Conservation (phyloP, 768 basidiomycete species). For the Trametes coccinea region DNA sequence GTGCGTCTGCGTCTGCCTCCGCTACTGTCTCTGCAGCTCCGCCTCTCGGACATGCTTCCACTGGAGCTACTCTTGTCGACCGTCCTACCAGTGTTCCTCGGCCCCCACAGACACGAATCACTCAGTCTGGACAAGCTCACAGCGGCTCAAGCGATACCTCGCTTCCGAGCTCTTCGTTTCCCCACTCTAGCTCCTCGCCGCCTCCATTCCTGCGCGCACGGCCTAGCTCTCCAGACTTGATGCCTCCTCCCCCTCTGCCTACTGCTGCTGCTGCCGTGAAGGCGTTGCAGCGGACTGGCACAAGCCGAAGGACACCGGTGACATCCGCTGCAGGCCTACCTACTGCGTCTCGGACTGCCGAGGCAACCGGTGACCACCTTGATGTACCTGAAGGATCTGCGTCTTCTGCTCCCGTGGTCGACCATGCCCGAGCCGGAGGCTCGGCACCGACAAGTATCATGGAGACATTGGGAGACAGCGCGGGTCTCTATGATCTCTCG, state of each 20-base stretch:
- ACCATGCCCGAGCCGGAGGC: no score
- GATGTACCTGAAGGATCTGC: no score
- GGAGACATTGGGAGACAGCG: conserved; percentile 44
- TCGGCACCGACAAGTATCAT: conserved; percentile 15
- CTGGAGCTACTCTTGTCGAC: neutral
- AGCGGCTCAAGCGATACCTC: conserved; percentile 10
- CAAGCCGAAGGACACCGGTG: no score
- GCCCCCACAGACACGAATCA: neutral
- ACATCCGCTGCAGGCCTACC: conserved; percentile 17
- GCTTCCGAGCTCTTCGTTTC: conserved; percentile 9
- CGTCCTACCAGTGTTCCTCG: neutral
- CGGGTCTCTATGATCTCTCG: conserved; percentile 56
- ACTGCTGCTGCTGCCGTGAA: neutral
- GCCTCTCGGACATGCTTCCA: neutral
- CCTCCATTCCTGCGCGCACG: neutral
- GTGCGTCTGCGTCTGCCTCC: neutral
- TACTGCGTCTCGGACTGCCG: no score
- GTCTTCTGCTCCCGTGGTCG: no score
- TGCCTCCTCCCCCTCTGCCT: conserved; percentile 17
- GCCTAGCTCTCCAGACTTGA: conserved; percentile 10
- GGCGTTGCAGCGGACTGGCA: no score
- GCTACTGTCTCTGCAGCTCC: neutral
- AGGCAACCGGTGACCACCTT: no score
- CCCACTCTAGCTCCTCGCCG: conserved; percentile 8
- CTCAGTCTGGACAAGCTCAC: neutral